Conservation (phyloP, 768 basidiomycete genomes). For the Tulasnella sp. region DNA sequence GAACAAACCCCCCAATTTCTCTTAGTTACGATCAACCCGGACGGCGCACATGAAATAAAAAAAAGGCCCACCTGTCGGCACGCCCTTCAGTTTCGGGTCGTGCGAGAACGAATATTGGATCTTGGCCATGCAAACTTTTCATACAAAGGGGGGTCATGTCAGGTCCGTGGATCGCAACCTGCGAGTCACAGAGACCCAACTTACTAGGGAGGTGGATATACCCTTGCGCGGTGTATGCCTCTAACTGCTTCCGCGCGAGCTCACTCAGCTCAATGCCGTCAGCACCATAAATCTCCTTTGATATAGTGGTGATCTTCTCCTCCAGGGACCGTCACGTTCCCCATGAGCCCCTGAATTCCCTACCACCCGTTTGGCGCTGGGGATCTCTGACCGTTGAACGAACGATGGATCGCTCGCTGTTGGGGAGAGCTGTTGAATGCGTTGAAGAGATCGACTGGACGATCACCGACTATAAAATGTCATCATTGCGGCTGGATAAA, state of each 20-base stretch:
- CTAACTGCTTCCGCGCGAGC: too few relatives aligned
- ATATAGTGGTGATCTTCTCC: too few relatives aligned
- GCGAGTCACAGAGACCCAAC: constrained; percentile 34
- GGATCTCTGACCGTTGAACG: background rate
- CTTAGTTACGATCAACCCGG: constrained; percentile 3
- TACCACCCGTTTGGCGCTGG: background rate
- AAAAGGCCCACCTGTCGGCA: constrained; percentile 59
- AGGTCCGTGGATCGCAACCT: background rate
- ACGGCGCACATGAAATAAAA: constrained; percentile 8
- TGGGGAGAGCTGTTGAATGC: background rate
- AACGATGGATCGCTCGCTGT: background rate
- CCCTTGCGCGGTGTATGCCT: too few relatives aligned
- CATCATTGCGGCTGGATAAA: background rate
- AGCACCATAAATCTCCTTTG: too few relatives aligned
- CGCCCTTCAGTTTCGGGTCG: constrained; percentile 85
- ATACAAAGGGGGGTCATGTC: constrained; percentile 20
- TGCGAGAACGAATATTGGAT: constrained; percentile 98
- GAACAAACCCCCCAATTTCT: background rate
- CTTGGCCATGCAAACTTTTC: constrained; percentile 89
- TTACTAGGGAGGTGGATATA: constrained; percentile 71
- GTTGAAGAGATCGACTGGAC: background rate
- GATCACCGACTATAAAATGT: background rate
- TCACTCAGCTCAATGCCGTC: too few relatives aligned
- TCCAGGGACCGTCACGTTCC: constrained; percentile 1
- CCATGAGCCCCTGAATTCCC: background rate